Evolutionary conservation across 192 early-diverging fungal species (phyloP).

Genomic region (Rhizoclosmatium globosum): DNA sequence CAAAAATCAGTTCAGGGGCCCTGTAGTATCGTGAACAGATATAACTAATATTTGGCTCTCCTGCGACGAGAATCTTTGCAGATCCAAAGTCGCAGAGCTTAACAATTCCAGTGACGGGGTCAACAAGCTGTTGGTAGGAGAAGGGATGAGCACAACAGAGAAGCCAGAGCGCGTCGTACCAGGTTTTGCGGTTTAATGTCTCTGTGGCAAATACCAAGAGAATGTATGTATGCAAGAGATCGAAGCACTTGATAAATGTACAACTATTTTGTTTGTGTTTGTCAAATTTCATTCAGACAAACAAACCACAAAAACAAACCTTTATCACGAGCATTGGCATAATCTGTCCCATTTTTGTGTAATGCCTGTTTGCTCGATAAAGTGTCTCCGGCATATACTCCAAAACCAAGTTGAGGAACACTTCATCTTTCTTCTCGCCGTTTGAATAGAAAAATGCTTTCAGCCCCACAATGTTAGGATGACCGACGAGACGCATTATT

Average conservation of each 20-base stretch:
- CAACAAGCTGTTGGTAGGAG: constrained; percentile 66
- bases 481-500: constrained; percentile 91
- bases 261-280: constrained; percentile 51
- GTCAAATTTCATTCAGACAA: not conserved
- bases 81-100: constrained; percentile 99
- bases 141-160: not conserved
- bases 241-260: constrained; percentile 99
- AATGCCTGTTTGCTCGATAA: constrained; percentile 91
- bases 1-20: constrained; percentile 97
- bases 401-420: constrained; percentile 94
- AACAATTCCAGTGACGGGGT: constrained; percentile 88
- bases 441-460: constrained; percentile 94
- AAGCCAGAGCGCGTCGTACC: constrained; percentile 39
- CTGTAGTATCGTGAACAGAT: constrained; percentile 98
- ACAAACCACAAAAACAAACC: constrained; percentile 35
- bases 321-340: constrained; percentile 97
- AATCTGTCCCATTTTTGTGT: constrained; percentile 88
- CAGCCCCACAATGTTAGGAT: constrained; percentile 92
- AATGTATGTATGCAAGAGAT: constrained; percentile 96
- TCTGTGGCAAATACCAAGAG: constrained; percentile 97
- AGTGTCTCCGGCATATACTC: constrained; percentile 98
- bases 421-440: constrained; percentile 94
- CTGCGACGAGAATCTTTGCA: constrained; percentile 93
- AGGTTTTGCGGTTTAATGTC: constrained; percentile 99
- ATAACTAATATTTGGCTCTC: constrained; percentile 98